Evolutionary conservation across 352 stramenopile genomes (phyloP).

Genomic region (Phytophthora crassamura): DNA sequence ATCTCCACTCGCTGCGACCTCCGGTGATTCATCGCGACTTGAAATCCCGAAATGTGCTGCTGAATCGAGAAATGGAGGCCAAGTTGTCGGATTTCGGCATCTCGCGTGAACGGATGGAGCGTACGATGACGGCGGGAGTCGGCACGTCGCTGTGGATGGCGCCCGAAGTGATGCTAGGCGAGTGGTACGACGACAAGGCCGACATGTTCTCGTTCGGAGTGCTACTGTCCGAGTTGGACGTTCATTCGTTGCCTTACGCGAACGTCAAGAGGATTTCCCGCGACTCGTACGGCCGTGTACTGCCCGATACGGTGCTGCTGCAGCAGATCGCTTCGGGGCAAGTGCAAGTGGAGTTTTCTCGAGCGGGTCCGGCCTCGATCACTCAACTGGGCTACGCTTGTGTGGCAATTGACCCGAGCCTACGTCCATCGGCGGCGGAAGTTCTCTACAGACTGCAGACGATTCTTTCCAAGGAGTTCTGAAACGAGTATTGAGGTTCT

Average conservation of each 20-base stretch:
- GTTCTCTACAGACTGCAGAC: slow-evolving; percentile 22
- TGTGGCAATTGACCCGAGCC: slow-evolving; percentile 11
- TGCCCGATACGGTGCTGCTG: slow-evolving; percentile 12
- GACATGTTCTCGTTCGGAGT: no score
- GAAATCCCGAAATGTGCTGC: slow-evolving; percentile 52
- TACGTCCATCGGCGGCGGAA: slow-evolving; percentile 11
- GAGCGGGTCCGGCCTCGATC: not conserved
- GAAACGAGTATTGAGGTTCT: no score
- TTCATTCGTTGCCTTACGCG: slow-evolving; percentile 7
- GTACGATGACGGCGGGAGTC: not conserved
- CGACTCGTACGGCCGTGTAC: slow-evolving; percentile 3
- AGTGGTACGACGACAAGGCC: no score
- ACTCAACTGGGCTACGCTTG: slow-evolving; percentile 4
- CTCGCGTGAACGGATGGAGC: not conserved
- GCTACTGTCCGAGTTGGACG: slow-evolving; percentile 28
- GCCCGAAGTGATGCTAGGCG: no score
- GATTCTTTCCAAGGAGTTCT: slow-evolving; percentile 10
- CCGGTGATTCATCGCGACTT: slow-evolving; percentile 53
- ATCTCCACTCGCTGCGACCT: slow-evolving; percentile 11
- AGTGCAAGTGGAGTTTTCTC: slow-evolving; percentile 17
- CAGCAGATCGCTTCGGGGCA: slow-evolving; percentile 8
- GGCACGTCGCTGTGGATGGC: no score
- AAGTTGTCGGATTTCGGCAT: not conserved
- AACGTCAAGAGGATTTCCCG: not conserved
- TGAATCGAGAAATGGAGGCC: not conserved